phyloP scores from a whole-genome alignment of 2,329 filamentous ascomycete species.

The Paraphaeosphaeria minitans region DNA sequence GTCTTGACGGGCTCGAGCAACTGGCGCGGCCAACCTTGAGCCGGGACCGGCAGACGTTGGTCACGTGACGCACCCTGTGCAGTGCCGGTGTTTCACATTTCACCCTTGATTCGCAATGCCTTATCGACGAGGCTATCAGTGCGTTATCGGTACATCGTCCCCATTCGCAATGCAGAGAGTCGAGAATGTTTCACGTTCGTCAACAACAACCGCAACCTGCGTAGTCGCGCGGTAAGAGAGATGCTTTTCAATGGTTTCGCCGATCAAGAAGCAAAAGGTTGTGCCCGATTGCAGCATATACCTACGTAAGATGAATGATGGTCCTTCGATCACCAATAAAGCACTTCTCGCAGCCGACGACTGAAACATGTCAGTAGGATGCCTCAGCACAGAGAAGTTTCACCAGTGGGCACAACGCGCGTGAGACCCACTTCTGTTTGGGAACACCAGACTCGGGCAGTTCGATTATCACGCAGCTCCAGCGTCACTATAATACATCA shows the following conservation, averaged over 20 bases:
- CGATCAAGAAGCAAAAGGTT: not conserved
- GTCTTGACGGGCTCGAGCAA: too few species aligned
- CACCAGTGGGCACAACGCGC: not conserved
- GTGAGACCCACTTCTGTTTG: not conserved
- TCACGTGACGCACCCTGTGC: constrained; percentile 13
- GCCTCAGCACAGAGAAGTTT: not conserved
- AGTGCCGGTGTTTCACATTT: constrained; percentile 15
- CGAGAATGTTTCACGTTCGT: not conserved
- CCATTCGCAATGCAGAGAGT: not conserved
- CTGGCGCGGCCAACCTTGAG: too few species aligned
- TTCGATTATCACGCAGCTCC: not conserved
- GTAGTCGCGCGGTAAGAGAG: not conserved
- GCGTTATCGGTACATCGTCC: not conserved
- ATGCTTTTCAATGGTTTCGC: not conserved
- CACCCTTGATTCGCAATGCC: constrained; percentile 21
- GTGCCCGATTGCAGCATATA: not conserved
- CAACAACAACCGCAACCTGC: not conserved
- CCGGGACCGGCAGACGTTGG: too few species aligned
- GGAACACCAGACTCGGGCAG: not conserved
- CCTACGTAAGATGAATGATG: not conserved
- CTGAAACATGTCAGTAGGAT: constrained; percentile 9
- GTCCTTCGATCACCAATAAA: not conserved
- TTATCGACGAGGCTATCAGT: constrained; percentile 12
- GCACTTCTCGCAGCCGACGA: not conserved
- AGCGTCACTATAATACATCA: not conserved